A percentile compares a stretch with the other conserved stretches of the same genome.
These are phyloP conservation scores for Capsicum pubescens DNA, from an alignment of 257 asterid species.

Conservation along the genomic window DNA sequence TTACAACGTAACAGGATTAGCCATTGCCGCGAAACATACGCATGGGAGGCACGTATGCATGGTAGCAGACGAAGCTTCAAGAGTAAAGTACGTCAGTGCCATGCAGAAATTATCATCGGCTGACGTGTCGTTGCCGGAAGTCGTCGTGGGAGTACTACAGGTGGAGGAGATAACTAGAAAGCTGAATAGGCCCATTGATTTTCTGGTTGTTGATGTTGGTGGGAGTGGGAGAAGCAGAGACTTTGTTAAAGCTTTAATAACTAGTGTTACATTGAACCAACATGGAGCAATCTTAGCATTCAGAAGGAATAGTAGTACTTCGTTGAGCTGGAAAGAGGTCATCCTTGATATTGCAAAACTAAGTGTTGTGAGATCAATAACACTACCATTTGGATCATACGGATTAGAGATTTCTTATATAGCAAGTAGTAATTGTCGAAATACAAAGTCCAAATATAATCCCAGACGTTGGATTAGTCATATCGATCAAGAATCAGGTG, in stretches of 20 bases:
- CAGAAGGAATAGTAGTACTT: background rate
- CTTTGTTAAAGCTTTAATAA: conserved; percentile 24
- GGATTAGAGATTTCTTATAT: conserved; percentile 44
- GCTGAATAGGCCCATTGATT: conserved; percentile 35
- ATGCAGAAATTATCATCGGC: conserved; percentile 23
- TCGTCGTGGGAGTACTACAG: conserved; percentile 33
- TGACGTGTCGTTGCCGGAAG: conserved; percentile 35
- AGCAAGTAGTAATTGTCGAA: background rate
- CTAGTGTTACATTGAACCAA: conserved; percentile 34
- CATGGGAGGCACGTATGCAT: conserved; percentile 48
- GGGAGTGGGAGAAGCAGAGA: conserved; percentile 26
- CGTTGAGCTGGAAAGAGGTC: conserved; percentile 34
- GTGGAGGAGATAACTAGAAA: conserved; percentile 31
- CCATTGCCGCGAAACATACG: conserved; percentile 37
- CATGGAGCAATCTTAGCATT: conserved; percentile 41
- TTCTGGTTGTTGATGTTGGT: conserved; percentile 39
- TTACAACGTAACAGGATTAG: background rate
- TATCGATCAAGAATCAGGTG: conserved; percentile 41
- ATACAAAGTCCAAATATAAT: background rate
- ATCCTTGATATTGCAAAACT: background rate
- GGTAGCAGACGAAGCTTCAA: conserved; percentile 36
- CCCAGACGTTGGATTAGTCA: conserved; percentile 38
- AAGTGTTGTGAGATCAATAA: conserved; percentile 29
- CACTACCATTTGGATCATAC: conserved; percentile 38
- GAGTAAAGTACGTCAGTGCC: conserved; percentile 33